phyloP scores from a whole-genome alignment of 495 filamentous ascomycete species.

The Sabuloglossum arenarium region DNA sequence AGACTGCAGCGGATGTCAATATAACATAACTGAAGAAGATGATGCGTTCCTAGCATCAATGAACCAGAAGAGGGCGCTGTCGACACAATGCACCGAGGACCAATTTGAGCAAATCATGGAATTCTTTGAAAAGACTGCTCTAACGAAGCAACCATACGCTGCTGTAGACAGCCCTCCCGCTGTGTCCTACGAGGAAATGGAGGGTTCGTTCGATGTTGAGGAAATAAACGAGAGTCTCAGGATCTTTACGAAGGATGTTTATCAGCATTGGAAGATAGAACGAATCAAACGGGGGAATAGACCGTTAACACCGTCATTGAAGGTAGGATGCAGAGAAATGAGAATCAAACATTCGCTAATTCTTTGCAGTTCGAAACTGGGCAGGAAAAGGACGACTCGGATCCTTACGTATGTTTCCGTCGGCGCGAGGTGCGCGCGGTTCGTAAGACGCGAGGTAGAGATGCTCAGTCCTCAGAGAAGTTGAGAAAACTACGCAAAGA shows the following conservation, averaged over 20 bases:
- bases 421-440: constrained; percentile 86
- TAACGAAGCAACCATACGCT: constrained; percentile 65
- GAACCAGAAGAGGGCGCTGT: constrained; percentile 49
- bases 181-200: constrained; percentile 59
- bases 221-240: constrained; percentile 41
- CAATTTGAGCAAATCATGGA: constrained; percentile 89
- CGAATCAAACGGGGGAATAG: constrained; percentile 43
- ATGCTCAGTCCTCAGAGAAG: constrained; percentile 86
- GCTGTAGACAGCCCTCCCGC: constrained; percentile 70
- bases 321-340: constrained; percentile 21
- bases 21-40: constrained; percentile 86
- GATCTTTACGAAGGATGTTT: constrained; percentile 64
- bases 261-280: constrained; percentile 71
- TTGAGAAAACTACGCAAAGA: constrained; percentile 80
- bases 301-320: constrained; percentile 52
- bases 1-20: constrained; percentile 67
- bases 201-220: constrained; percentile 54
- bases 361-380: constrained; percentile 56
- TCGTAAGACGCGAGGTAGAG: constrained; percentile 81
- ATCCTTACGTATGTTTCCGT: constrained; percentile 96
- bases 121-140: constrained; percentile 74
- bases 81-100: constrained; percentile 56
- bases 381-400: constrained; percentile 80
- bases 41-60: constrained; percentile 62
- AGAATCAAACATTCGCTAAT: background rate